phyloP scores from a whole-genome alignment of 2,329 filamentous ascomycete species.

The Colletotrichum plurivorum region DNA sequence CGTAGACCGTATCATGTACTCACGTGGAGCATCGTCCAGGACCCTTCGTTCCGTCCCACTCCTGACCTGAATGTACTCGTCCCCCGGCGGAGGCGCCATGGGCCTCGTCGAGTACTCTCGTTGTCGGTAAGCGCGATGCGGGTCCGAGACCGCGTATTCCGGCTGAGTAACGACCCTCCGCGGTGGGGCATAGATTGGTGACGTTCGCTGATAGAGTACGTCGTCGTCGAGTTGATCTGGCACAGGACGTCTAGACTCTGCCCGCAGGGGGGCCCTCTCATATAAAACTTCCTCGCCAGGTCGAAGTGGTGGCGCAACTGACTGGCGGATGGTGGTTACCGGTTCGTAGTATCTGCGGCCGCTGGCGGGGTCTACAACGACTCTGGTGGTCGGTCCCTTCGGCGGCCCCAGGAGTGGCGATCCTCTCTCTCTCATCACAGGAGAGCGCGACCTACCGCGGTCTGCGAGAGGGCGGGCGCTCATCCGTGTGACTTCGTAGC shows the following conservation, averaged over 20 bases:
- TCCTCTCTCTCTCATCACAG: conserved; percentile 59
- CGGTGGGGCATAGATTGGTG: conserved; percentile 65
- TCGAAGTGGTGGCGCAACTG: conserved; percentile 63
- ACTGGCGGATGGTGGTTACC: conserved; percentile 62
- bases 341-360: conserved; percentile 83
- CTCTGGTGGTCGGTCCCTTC: conserved; percentile 71
- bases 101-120: conserved; percentile 71
- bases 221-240: conserved; percentile 65
- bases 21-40: conserved; percentile 63
- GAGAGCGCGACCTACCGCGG: conserved; percentile 64
- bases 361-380: conserved; percentile 82
- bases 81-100: conserved; percentile 52
- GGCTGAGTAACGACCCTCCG: conserved; percentile 74
- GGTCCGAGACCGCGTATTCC: conserved; percentile 67
- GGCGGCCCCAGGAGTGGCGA: conserved; percentile 65
- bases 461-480: conserved; percentile 65
- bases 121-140: conserved; percentile 68
- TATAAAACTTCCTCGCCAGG: conserved; percentile 72
- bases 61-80: conserved; percentile 65
- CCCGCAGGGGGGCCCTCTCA: conserved; percentile 71
- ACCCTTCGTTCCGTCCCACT: conserved; percentile 56
- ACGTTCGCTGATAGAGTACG: conserved; percentile 63
- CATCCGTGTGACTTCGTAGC: conserved; percentile 58
- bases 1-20: conserved; percentile 68
- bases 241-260: conserved; percentile 64